These are phyloP conservation scores for Lactifluus piperatus DNA, from an alignment of 768 basidiomycete species.

Conservation along the genomic window DNA sequence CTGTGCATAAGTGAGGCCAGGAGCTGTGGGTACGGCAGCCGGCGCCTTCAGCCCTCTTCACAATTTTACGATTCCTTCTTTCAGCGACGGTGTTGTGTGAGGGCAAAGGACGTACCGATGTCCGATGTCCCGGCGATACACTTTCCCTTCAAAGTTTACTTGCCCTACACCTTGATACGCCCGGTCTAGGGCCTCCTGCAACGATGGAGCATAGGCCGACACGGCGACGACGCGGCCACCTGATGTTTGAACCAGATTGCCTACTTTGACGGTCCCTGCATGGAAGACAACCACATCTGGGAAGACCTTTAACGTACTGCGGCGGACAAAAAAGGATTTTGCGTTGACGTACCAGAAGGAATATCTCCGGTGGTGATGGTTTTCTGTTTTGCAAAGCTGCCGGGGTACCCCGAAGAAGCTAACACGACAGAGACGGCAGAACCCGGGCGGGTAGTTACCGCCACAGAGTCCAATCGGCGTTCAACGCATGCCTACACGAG, in stretches of 20 bases:
- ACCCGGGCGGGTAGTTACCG: conserved; percentile 60
- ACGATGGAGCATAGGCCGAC: conserved; percentile 63
- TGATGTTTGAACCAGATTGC: conserved; percentile 59
- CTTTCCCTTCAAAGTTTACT: conserved; percentile 83
- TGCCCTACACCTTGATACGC: conserved; percentile 76
- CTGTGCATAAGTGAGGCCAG: conserved; percentile 79
- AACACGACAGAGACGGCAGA: conserved; percentile 87
- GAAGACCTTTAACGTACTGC: not conserved
- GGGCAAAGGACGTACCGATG: conserved; percentile 48
- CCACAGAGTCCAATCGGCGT: conserved; percentile 79
- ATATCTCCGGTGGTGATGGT: conserved; percentile 55
- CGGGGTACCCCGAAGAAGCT: conserved; percentile 90
- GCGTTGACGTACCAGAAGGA: conserved; percentile 40
- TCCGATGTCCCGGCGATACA: conserved; percentile 85
- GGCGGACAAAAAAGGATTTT: conserved; percentile 5
- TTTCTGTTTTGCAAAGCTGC: conserved; percentile 73
- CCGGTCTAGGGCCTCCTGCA: conserved; percentile 67
- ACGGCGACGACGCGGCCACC: conserved; percentile 93
- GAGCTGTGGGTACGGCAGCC: conserved; percentile 19
- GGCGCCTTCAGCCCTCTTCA: conserved; percentile 49
- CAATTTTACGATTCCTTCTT: conserved; percentile 3
- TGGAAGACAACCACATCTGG: conserved; percentile 86
- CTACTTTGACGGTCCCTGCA: conserved; percentile 65
- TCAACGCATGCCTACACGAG: conserved; percentile 74
- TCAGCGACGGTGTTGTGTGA: not conserved